Evolutionary conservation across 2,329 filamentous ascomycete genomes (phyloP), one percentile per base, ranked within the genome.

Genomic region (Beauveria sp.): DNA sequence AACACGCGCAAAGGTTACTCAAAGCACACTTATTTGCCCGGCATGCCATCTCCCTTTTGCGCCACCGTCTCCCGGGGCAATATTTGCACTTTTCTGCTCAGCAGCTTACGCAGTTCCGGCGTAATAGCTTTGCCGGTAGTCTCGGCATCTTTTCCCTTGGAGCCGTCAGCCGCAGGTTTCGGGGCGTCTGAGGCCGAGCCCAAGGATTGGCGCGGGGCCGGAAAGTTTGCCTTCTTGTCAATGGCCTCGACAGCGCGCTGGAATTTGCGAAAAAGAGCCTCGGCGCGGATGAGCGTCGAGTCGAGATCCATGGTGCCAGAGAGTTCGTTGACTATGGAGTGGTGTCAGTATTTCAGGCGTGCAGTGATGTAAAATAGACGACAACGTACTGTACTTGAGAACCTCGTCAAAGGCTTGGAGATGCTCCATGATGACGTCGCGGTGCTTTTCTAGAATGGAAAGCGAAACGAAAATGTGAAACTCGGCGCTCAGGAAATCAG

Each of bases 401-500:
- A 99, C 91, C 74, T 99, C 96, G 66, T 99, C 95, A 76, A 99
- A 99, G 68, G 93, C 90, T 71, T 91, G 85, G 28, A 99, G 78
- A 74, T 99, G 95, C 61, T 89, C 86, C 88, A 99, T 96, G 65
- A 99, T 98, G 14, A 98, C 89, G 70, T 93, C 89, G n/a, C 93
- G 81, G 70, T 98, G 95, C 76, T 96, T 96, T 74, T 99, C 95
- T 26, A 99, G 75, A 45, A 99, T 96, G 0, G 95, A 93, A 48
- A 99, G 77, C 0, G 96, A 95, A 64, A 99, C 82, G 71, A 99
- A 99, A 16, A 99, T 79, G 71, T 98, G 95, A 76, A 98, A 99
- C 71, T 90, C 92, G 68, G 90, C 90, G 69, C 85, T 93, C 64
- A 91, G 76, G 68, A 88, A 95, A 72, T 99, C 95, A 2, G 95